phyloP scores from a whole-genome alignment of 106 monocot species.

The Dioscorea zingiberensis region DNA sequence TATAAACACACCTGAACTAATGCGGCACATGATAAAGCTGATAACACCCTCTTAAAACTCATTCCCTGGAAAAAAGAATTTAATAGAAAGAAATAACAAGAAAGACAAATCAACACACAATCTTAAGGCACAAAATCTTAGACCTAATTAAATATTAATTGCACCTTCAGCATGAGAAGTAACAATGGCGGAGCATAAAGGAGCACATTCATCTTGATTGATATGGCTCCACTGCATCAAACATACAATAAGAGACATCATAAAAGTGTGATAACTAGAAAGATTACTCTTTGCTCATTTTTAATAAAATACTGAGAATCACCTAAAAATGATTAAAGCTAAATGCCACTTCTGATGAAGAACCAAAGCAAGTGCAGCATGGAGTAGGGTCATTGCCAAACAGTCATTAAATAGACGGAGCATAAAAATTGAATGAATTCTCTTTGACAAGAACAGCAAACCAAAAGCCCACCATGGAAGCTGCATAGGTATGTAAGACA shows the following conservation, averaged over 20 bases:
- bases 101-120: too few species aligned
- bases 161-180: constrained; percentile 93
- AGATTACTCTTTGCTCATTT: neutral
- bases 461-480: constrained; percentile 90
- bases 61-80: constrained; percentile 50
- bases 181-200: constrained; percentile 89
- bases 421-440: constrained; percentile 93
- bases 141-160: neutral
- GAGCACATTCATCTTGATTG: constrained; percentile 97
- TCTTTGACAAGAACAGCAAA: constrained; percentile 91
- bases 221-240: constrained; percentile 75
- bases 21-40: constrained; percentile 70
- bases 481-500: constrained; percentile 31
- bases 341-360: constrained; percentile 78
- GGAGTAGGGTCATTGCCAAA: constrained; percentile 80
- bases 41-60: constrained; percentile 52
- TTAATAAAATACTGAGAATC: constrained; percentile 3
- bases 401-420: constrained; percentile 98
- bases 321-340: constrained; percentile 85
- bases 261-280: neutral
- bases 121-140: too few species aligned
- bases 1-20: constrained; percentile 65
- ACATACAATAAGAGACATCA: neutral
- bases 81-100: too few species aligned
- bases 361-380: constrained; percentile 62